Conservation (phyloP, 768 basidiomycete species). For the Boletus rubescentipes region DNA sequence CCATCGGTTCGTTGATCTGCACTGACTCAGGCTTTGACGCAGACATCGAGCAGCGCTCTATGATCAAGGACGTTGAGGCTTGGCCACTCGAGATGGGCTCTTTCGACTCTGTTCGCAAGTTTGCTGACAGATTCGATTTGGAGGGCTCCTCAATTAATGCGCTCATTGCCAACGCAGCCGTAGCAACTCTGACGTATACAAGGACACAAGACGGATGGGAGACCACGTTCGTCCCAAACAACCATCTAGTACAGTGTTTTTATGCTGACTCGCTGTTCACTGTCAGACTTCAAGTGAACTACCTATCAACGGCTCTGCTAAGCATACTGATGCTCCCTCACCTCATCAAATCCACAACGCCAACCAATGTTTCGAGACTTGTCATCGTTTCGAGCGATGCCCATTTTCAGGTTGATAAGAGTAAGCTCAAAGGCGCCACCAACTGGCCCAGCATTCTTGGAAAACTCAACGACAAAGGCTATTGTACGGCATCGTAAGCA, state of each 20-base stretch:
- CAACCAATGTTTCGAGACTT: constrained; percentile 24
- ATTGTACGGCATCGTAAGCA: constrained; percentile 30
- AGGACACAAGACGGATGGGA: constrained; percentile 39
- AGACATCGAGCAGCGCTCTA: constrained; percentile 21
- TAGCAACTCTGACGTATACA: constrained; percentile 14
- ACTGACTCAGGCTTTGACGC: not conserved
- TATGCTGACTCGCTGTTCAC: not conserved
- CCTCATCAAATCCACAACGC: constrained; percentile 29
- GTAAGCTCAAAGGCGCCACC: constrained; percentile 7
- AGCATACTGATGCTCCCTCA: constrained; percentile 37
- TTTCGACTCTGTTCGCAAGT: constrained; percentile 34
- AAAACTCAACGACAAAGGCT: constrained; percentile 26
- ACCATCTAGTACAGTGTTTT: not conserved
- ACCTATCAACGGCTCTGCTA: constrained; percentile 35
- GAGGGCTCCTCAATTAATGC: constrained; percentile 29
- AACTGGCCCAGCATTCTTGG: constrained; percentile 29
- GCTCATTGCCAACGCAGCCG: constrained; percentile 33
- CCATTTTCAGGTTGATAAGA: constrained; percentile 17
- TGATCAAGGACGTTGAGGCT: constrained; percentile 16
- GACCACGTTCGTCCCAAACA: constrained; percentile 27
- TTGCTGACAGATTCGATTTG: constrained; percentile 28
- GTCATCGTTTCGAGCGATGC: constrained; percentile 33
- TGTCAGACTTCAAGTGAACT: constrained; percentile 38
- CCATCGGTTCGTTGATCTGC: not conserved
- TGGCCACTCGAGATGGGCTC: constrained; percentile 36